Conservation (phyloP, 2,329 filamentous ascomycete species). For the Trichoderma sp. region DNA sequence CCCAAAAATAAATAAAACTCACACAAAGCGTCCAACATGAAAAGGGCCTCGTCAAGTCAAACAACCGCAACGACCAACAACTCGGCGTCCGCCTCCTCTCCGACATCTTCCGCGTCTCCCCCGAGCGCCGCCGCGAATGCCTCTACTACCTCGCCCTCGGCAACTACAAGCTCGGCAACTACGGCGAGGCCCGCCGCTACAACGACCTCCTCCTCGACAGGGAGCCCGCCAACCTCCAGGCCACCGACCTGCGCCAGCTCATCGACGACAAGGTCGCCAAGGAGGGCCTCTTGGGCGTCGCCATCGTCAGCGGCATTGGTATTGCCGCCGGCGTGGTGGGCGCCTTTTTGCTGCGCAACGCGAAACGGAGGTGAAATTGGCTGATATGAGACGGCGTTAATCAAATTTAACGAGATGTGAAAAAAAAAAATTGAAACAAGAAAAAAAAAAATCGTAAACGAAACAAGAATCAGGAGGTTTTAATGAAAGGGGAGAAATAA, state of each 20-base stretch:
- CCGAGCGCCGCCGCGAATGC: conserved; percentile 92
- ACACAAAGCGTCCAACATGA: not conserved
- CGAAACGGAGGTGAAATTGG: conserved; percentile 51
- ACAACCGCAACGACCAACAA: conserved; percentile 80
- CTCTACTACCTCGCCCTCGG: conserved; percentile 97
- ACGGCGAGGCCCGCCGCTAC: conserved; percentile 88
- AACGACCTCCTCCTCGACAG: conserved; percentile 90
- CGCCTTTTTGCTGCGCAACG: conserved; percentile 77
- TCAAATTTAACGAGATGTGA: not conserved
- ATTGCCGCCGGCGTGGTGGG: conserved; percentile 92
- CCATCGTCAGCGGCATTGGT: conserved; percentile 89
- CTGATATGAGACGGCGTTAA: not conserved
- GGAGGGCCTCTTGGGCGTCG: conserved; percentile 90
- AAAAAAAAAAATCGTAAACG: not conserved
- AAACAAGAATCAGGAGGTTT: not conserved
- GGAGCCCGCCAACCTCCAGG: conserved; percentile 89
- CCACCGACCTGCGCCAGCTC: conserved; percentile 75
- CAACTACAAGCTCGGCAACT: conserved; percentile 98
- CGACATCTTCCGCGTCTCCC: conserved; percentile 92
- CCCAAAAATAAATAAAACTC: conserved; percentile 1
- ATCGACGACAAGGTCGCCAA: conserved; percentile 96
- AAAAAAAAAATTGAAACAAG: conserved; percentile 17
- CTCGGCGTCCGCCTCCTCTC: conserved; percentile 89
- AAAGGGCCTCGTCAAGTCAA: conserved; percentile 93
- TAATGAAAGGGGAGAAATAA: not conserved